Evolutionary conservation across 495 filamentous ascomycete genomes (phyloP), one percentile per base, ranked within the genome.

Genomic region (Lasiosphaeria hispida): DNA sequence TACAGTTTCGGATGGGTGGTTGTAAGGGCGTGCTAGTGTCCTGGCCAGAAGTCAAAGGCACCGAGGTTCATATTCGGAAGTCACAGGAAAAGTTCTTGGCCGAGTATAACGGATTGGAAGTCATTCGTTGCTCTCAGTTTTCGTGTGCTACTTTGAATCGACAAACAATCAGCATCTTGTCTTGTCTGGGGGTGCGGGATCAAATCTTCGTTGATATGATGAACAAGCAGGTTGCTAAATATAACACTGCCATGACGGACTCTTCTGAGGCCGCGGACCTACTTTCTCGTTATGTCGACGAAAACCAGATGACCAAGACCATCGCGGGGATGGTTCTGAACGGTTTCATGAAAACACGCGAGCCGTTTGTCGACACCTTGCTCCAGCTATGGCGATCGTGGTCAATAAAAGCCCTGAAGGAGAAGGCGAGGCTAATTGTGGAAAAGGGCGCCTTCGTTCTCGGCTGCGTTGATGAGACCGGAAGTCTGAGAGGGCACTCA

Each of bases 41-140:
- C 8, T 91, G 81, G 63, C 79, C 87, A 2, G 81, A 89, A 7
- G 78, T 80, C 35, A 77, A 69, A 34, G 76, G 76, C 0, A 76
- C 73, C 1, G 81, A 96, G 49, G 80, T 96, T 14, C 83, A 87
- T 50, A 86, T 96, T 48, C 86, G 94, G 3, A 80, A 82, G 19
- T 94, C 88, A 19, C 94, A 99, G 62, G 77, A 87, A 59, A 99
- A 99, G 67, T 99, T 97, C 65, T 69, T 77, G n/a, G 83, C 88
- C 0, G 70, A 70, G 8, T 84, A 88, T 58, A 82, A 83, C 51
- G 83, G 83, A 1, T 74, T 97, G 1, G 93, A 99, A 63, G 87
- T 99, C 43, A 89, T 96, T 62, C 83, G 88, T 15, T 85, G 83
- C 58, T 92, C 95, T 3, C 77, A 86, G 13, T 88, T 84, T 61